Conservation (phyloP, 371 early-diverging fungal species). For the Rhizopus sp. region DNA sequence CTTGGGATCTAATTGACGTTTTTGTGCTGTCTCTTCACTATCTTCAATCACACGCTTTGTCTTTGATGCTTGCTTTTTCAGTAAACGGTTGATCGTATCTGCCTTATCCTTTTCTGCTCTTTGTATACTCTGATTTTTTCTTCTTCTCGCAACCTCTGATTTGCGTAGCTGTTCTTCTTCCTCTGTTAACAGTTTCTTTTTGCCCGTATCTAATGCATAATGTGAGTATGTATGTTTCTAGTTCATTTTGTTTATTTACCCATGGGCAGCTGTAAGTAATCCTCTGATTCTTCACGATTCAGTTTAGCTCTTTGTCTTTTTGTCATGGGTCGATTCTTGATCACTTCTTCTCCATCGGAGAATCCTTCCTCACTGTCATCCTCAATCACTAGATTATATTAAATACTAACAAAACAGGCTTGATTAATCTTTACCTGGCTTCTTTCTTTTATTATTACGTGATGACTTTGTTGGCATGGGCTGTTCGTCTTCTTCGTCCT, state of each 20-base stretch:
- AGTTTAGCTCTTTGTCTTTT: constrained; percentile 73
- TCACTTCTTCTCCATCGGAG: constrained; percentile 51
- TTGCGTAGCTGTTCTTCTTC: constrained; percentile 70
- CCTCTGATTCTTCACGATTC: constrained; percentile 55
- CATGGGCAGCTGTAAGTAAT: constrained; percentile 70
- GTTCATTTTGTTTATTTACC: constrained; percentile 34
- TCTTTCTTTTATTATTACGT: constrained; percentile 28
- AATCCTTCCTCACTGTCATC: constrained; percentile 22
- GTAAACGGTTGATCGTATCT: constrained; percentile 73
- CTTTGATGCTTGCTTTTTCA: constrained; percentile 78
- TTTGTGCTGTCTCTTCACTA: constrained; percentile 29
- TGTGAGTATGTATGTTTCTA: not conserved
- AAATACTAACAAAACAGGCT: not conserved
- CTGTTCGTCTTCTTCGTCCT: constrained; percentile 34
- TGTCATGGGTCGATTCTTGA: constrained; percentile 60
- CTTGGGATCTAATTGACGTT: constrained; percentile 27
- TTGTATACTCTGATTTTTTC: constrained; percentile 78
- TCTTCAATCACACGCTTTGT: constrained; percentile 62
- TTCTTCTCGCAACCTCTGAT: constrained; percentile 74
- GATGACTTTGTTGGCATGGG: constrained; percentile 16
- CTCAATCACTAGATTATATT: constrained; percentile 1
- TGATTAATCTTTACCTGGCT: constrained; percentile 19
- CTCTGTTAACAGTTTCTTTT: constrained; percentile 62
- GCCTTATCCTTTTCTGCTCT: constrained; percentile 76
- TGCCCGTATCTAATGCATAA: constrained; percentile 44